Base-by-base conservation (phyloP, 2,329 filamentous ascomycete genomes). In the Hymenotorrendiella dingleyae region DNA sequence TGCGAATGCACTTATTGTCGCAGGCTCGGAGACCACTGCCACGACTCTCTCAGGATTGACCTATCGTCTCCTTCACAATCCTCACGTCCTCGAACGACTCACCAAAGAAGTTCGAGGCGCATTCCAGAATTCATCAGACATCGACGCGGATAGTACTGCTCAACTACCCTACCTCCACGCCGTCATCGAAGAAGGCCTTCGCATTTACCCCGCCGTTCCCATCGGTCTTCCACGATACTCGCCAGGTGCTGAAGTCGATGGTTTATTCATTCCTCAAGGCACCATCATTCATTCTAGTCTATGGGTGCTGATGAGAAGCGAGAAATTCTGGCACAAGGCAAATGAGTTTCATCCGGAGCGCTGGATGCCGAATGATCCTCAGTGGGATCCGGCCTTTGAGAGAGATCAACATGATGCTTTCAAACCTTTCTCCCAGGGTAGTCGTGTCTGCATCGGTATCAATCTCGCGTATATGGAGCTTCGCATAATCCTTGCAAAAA, bases 1-100 rank as follows among this genome's bases (percentile, higher is more conserved):
- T 48, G 55, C 54, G 21, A 57, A 56, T n/a, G 54, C 10, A 17
- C 7, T 61, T 16, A 57, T 61, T 27, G 41, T 50, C 22, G 40
- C 56, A 4, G 55, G 59, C 6, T 56, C 50, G 2, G 62, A 64
- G 43, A 64, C 62, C 6, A 62, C 56, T 4, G 56, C 61, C 1
- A 60, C 56, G 3, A 42, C 57, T 6, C 29, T 60, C 17, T 46
- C 50, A n/a, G 53, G 53, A 9, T 45, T 42, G 23, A 52, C 9
- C 47, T 39, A 46, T 10, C 79, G 82, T 52, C 65, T 86, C 4
- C 71, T 86, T 5, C 71, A 74, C 49, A 72, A 69, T 12, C 36
- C 36, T 11, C n/a, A 27, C 2, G 12, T 22, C 11, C 24, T 28
- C 11, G 10, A 27, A 29, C 21, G 10, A 2, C 12, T 38, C 5